Evolutionary conservation across 352 stramenopile species (phyloP), one percentile per base, ranked within the genome.

Genomic region (Pythium phragmiticola): DNA sequence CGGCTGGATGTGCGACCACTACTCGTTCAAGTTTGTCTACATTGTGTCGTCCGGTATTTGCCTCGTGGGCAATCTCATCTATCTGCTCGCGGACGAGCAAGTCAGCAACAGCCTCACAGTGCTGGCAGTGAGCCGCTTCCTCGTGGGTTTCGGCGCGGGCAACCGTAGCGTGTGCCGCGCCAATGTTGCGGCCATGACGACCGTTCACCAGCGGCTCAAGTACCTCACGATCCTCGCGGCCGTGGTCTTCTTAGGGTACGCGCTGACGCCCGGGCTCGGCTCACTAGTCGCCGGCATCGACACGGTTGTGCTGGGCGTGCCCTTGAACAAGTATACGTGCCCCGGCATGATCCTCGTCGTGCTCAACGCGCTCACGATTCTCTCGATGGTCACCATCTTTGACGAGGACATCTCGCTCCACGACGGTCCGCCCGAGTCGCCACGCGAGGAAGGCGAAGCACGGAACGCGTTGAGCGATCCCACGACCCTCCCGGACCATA

Each of bases 1-100:
- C 47, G 83, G 83, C 60, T 92, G 81, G 80, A 88, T 92, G 75
- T 89, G 83, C 69, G 83, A 92, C 47, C 79, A 53, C 53, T 90
- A 87, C 69, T 82, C 83, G 53, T 92, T 90, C 64, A 80, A 79
- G 65, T 84, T 70, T 21, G 83, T 92, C 16, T 92, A 92, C 52
- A 57, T 92, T 36, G 74, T 87, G 57, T 90, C 83, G 16, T 90
- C 83, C 41, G 66, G 23, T 8, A 86, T 92, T 33, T 89, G 83
- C 47, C 57, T 92, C 13, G n/a, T 84, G 11, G 83, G 83, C 47
- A 92, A 92, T 67, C 21, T 89, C 54, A 80, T 87, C 57, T 92
- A 90, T 30, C 60, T 91, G 8, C 43, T 89, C 23, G 82, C 82
- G 1, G 82, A 91, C 46, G 65, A 62, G 16, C 77, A 87, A 34